Percentiles rank a stretch among this genome's conserved stretches.
phyloP scores from a whole-genome alignment of 1,284 basidiomycete species.

The Leccinum olivaceoglutinosum region DNA sequence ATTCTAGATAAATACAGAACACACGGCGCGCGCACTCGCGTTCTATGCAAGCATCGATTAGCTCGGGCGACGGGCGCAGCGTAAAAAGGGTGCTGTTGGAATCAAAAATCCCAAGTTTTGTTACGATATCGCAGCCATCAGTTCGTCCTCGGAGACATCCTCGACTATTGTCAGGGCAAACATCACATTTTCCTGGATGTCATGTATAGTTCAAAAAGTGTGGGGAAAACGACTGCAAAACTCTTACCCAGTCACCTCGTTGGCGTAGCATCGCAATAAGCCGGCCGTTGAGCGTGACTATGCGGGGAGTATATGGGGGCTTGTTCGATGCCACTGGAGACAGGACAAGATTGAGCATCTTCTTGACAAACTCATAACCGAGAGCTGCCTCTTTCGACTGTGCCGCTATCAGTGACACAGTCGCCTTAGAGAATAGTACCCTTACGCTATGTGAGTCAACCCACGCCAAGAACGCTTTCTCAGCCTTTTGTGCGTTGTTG shows the following conservation, averaged over 20 bases:
- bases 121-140: constrained; percentile 56
- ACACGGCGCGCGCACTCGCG: constrained; percentile 68
- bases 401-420: constrained; percentile 4
- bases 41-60: constrained; percentile 55
- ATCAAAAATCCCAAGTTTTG: constrained; percentile 55
- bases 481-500: constrained; percentile 35
- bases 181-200: constrained; percentile 46
- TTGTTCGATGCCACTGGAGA: constrained; percentile 29
- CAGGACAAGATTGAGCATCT: constrained; percentile 45
- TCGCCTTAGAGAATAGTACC: not conserved
- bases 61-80: constrained; percentile 41
- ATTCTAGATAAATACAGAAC: constrained; percentile 59
- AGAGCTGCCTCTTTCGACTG: constrained; percentile 27
- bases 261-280: constrained; percentile 46
- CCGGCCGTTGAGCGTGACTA: constrained; percentile 56
- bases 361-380: constrained; percentile 52
- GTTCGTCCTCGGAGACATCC: constrained; percentile 59
- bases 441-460: constrained; percentile 33
- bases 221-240: not conserved
- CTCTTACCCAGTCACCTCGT: constrained; percentile 62
- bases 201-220: constrained; percentile 2
- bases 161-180: constrained; percentile 47
- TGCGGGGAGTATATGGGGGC: constrained; percentile 39
- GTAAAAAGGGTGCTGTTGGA: constrained; percentile 52
- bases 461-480: constrained; percentile 49